Evolutionary conservation across 352 stramenopile species (phyloP).

Genomic region (Phytophthora hibernalis): DNA sequence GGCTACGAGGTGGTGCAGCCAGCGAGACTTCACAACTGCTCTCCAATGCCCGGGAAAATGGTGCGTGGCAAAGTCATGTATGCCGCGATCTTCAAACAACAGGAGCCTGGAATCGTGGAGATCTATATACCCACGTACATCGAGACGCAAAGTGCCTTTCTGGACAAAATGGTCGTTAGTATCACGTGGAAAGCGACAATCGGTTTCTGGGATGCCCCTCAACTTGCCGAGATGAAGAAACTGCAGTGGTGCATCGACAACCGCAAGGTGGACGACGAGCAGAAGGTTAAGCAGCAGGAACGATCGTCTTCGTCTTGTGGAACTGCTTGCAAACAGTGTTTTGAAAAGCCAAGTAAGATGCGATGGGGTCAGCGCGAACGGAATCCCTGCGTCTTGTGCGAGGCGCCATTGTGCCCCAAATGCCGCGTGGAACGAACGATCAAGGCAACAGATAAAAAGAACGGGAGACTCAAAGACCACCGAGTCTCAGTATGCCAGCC

Average conservation of each 20-base stretch:
- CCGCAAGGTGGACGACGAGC: constrained; percentile 5
- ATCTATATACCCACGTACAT: constrained; percentile 31
- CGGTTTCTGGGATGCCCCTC: constrained; percentile 20
- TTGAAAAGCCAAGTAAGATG: constrained; percentile 10
- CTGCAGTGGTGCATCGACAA: constrained; percentile 29
- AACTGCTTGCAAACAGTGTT: constrained; percentile 20
- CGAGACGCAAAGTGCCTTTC: constrained; percentile 14
- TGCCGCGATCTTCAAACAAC: constrained; percentile 35
- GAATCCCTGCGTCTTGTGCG: constrained; percentile 25
- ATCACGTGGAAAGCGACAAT: constrained; percentile 24
- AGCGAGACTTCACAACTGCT: constrained; percentile 29
- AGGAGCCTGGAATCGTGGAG: constrained; percentile 26
- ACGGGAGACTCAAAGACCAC: constrained; percentile 12
- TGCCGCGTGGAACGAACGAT: constrained; percentile 26
- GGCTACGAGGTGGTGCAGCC: constrained; percentile 61
- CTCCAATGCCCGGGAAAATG: constrained; percentile 19
- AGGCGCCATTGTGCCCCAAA: constrained; percentile 13
- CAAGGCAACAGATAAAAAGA: constrained; percentile 16
- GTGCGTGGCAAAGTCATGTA: constrained; percentile 29
- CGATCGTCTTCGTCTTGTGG: not conserved
- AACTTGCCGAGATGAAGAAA: constrained; percentile 35
- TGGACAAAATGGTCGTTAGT: constrained; percentile 20
- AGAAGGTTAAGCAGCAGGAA: constrained; percentile 12
- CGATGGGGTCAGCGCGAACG: constrained; percentile 1
- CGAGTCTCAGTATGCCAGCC: constrained; percentile 25